phyloP scores from a whole-genome alignment of 2,329 filamentous ascomycete genomes.

The Coleophoma crateriformis region DNA sequence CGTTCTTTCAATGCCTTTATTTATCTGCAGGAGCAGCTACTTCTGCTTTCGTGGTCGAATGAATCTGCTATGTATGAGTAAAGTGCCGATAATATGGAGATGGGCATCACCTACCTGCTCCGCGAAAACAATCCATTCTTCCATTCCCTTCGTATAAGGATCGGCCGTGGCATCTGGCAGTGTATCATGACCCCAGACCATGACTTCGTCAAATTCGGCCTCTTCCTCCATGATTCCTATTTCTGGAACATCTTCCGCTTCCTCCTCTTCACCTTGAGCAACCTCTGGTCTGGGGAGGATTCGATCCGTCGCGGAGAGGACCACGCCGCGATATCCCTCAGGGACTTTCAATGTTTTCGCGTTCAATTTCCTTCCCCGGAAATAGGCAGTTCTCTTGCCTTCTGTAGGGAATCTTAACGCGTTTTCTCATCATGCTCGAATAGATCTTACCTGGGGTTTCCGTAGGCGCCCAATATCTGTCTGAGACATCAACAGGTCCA shows the following conservation, averaged over 20 bases:
- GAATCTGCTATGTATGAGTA: constrained; percentile 6
- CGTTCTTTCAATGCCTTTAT: background rate
- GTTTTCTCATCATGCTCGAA: background rate
- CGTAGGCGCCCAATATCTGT: constrained; percentile 66
- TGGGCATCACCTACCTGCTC: constrained; percentile 45
- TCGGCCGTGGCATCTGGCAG: constrained; percentile 58
- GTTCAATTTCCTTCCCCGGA: constrained; percentile 74
- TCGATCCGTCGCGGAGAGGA: constrained; percentile 44
- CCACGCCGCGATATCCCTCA: constrained; percentile 61
- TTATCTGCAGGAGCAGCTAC: background rate
- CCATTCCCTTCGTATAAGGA: constrained; percentile 66
- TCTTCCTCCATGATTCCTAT: constrained; percentile 56
- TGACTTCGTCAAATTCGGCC: constrained; percentile 66
- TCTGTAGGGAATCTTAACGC: constrained; percentile 30
- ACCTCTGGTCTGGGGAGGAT: constrained; percentile 25
- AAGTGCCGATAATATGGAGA: background rate
- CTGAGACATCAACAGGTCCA: constrained; percentile 59
- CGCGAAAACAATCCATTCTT: constrained; percentile 76
- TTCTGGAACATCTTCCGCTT: constrained; percentile 40
- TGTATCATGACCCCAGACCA: constrained; percentile 81
- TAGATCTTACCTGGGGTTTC: constrained; percentile 33
- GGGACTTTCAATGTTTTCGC: constrained; percentile 65
- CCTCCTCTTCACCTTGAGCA: constrained; percentile 34
- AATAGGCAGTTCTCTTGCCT: constrained; percentile 53
- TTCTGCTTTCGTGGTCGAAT: constrained; percentile 8